Evolutionary conservation across 2,329 filamentous ascomycete species (phyloP).

Genomic region (Phyllosticta ampelicida): DNA sequence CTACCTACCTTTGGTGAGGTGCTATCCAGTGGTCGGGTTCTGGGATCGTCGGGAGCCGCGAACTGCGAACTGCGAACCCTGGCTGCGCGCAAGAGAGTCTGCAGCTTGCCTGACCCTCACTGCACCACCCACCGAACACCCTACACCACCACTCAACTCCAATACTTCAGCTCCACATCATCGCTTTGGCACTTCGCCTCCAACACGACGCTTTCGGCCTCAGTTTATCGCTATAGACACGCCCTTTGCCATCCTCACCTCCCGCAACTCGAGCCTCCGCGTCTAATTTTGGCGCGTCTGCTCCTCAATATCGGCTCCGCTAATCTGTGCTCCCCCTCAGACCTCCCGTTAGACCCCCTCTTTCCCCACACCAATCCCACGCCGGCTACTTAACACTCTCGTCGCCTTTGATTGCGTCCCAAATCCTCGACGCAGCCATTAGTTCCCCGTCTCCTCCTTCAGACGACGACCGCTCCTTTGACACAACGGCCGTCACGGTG

Average conservation of each 20-base stretch:
- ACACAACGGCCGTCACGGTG: slow-evolving; percentile 20
- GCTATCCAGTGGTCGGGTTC: not conserved
- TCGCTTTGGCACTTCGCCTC: not conserved
- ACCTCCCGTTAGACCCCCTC: slow-evolving; percentile 26
- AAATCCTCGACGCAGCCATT: slow-evolving; percentile 31
- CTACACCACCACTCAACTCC: slow-evolving; percentile 6
- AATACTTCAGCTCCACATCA: slow-evolving; percentile 8
- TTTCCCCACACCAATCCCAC: slow-evolving; percentile 40
- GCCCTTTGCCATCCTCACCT: not conserved
- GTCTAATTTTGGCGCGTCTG: not conserved
- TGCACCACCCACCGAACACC: not conserved
- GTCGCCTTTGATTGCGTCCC: slow-evolving; percentile 35
- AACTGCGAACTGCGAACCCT: slow-evolving; percentile 2
- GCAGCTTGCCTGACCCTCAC: not conserved
- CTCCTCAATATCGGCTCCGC: slow-evolving; percentile 11
- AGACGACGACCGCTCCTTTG: slow-evolving; percentile 19
- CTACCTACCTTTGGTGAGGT: too few relatives aligned
- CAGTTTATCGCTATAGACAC: not conserved
- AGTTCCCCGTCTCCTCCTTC: slow-evolving; percentile 17
- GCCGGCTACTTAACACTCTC: slow-evolving; percentile 39
- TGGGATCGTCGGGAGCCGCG: slow-evolving; percentile 7
- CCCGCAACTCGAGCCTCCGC: not conserved
- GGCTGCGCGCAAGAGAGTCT: not conserved
- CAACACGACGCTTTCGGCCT: not conserved
- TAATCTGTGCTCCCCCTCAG: slow-evolving; percentile 20